These are phyloP conservation scores for Chalciporus chontae DNA, from an alignment of 768 basidiomycete species.

Conservation along the genomic window DNA sequence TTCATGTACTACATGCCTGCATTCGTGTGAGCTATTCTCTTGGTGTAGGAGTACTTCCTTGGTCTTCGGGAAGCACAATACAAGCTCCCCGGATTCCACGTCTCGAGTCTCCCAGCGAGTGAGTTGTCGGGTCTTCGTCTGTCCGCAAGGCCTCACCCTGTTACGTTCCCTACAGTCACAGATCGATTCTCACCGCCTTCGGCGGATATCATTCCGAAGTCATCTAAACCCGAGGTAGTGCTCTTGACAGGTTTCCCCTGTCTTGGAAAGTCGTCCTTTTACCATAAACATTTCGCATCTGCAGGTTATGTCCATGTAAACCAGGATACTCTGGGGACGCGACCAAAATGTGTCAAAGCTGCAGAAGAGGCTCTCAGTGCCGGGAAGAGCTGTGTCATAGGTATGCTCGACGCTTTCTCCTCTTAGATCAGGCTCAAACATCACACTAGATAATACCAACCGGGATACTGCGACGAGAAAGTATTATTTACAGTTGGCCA, in stretches of 20 bases:
- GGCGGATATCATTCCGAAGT: conserved; percentile 13
- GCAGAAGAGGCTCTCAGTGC: conserved; percentile 51
- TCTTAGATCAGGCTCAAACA: not conserved
- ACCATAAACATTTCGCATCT: conserved; percentile 59
- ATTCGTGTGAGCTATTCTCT: not conserved
- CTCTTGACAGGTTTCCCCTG: conserved; percentile 62
- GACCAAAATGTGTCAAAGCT: conserved; percentile 68
- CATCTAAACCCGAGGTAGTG: conserved; percentile 42
- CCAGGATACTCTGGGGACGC: conserved; percentile 76
- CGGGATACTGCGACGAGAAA: conserved; percentile 66
- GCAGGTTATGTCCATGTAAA: conserved; percentile 79
- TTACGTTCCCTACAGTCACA: conserved; percentile 30
- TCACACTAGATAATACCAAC: conserved; percentile 82
- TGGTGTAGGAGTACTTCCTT: conserved; percentile 74
- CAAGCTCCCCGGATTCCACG: conserved; percentile 65
- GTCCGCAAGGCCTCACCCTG: not conserved
- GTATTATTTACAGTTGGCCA: conserved; percentile 67
- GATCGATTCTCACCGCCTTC: conserved; percentile 29
- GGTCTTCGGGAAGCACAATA: conserved; percentile 40
- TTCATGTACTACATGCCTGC: not conserved
- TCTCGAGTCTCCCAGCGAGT: conserved; percentile 42
- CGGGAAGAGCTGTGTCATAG: conserved; percentile 73
- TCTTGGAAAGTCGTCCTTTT: conserved; percentile 84
- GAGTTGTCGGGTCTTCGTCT: conserved; percentile 3
- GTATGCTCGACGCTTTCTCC: conserved; percentile 37